These are phyloP conservation scores for Nephelium lappaceum DNA, from an alignment of 345 rosid species.

Conservation along the genomic window DNA sequence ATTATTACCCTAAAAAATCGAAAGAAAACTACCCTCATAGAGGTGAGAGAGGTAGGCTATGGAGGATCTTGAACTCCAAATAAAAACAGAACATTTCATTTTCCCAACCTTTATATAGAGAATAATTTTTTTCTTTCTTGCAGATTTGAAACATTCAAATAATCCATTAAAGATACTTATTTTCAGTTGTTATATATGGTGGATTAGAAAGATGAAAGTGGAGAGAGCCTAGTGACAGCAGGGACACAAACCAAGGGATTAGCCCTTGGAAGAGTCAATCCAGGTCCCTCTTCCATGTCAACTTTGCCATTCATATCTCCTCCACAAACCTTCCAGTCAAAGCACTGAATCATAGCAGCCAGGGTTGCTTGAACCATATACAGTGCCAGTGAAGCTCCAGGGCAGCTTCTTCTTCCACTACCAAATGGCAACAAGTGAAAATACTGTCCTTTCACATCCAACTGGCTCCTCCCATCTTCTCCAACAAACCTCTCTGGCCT, in stretches of 20 bases:
- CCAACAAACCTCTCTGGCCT: slow-evolving; percentile 55
- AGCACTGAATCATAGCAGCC: slow-evolving; percentile 54
- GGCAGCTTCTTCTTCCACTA: slow-evolving; percentile 70
- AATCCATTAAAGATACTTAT: too few species aligned
- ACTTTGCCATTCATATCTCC: slow-evolving; percentile 31
- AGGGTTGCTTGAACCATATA: slow-evolving; percentile 45
- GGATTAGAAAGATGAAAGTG: slow-evolving; percentile 19
- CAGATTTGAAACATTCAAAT: too few species aligned
- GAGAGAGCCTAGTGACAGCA: slow-evolving; percentile 40
- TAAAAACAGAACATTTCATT: too few species aligned
- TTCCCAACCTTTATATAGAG: too few species aligned
- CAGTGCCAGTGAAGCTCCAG: slow-evolving; percentile 57
- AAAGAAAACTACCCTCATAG: too few species aligned
- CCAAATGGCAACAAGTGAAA: slow-evolving; percentile 68
- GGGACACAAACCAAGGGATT: slow-evolving; percentile 55
- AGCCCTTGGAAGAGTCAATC: slow-evolving; percentile 57
- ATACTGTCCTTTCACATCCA: slow-evolving; percentile 55
- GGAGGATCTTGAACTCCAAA: too few species aligned
- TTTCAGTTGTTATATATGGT: not conserved
- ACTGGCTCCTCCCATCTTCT: slow-evolving; percentile 22
- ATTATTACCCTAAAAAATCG: too few species aligned
- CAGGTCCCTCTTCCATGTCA: slow-evolving; percentile 58
- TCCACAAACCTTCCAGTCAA: slow-evolving; percentile 50
- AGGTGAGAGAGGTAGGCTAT: too few species aligned
- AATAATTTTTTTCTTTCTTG: too few species aligned